Base-by-base conservation (phyloP, 169 alveolate species). In the Plasmodium relictum region DNA sequence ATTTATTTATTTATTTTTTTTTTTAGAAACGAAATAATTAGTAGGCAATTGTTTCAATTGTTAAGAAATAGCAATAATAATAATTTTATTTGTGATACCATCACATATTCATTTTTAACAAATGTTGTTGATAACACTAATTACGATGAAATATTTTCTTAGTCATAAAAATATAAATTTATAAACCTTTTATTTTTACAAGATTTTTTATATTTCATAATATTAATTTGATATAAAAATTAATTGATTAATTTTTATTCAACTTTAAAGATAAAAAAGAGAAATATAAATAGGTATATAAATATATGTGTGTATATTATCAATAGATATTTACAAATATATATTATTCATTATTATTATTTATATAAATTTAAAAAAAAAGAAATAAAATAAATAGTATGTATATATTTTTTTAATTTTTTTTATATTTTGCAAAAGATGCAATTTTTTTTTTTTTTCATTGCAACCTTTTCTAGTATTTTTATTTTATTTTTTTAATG, bases 1-100 rank as follows among this genome's bases (percentile, higher is more conserved):
- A 6, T 61, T 6, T 61, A 26, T 62, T 14, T 26, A 12, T 58
- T 58, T 58, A 5, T 63, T 50, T 45, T n/a, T 31, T 24, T 37
- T 68, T 54, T 10, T 62, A 78, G 89, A 70, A 78, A 78, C 24
- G 89, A 78, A 22, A 78, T 78, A 0, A 78, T 78, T 9, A 78
- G 59, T 66, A 62, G 88, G 9, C 88, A 74, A 37, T 61, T 74
- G 73, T 74, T 74, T 70, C 88, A 74, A 22, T 41, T 74, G 3
- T 42, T 74, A 18, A 50, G 88, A 9, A 74, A 74, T 59, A 78
- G 89, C 50, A 78, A 66, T 62, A 78, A 78, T 61, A 78, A 78
- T 61, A 78, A 78, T 58, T 78, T 78, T 42, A 78, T 78, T 70
- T 78, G 89, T 39, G 89, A 78, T 41, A 78, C 89, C 6, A 52